A percentile compares a stretch with the other conserved stretches of the same genome.
These are phyloP conservation scores for Fraxinus albicans DNA, from an alignment of 305 asterid genomes.

Conservation along the genomic window DNA sequence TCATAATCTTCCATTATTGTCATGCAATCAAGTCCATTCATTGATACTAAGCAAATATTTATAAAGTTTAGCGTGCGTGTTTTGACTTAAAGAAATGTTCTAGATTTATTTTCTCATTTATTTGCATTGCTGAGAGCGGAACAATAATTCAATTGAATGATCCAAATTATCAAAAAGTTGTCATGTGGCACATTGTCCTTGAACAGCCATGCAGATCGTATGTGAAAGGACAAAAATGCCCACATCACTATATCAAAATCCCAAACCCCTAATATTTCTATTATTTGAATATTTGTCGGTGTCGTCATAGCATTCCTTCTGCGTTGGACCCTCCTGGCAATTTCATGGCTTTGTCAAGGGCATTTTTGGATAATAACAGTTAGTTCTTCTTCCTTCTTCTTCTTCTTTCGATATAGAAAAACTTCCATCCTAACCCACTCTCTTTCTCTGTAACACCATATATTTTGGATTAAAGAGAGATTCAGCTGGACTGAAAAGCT, in stretches of 20 bases:
- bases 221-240: slow-evolving; percentile 3
- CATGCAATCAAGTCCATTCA: background rate
- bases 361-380: slow-evolving; percentile 9
- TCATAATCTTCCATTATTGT: background rate
- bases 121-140: background rate
- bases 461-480: background rate
- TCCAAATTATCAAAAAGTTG: background rate
- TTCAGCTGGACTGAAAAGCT: slow-evolving; percentile 15
- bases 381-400: background rate
- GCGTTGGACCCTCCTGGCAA: background rate
- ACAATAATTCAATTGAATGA: background rate
- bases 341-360: slow-evolving; percentile 7
- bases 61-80: background rate
- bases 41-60: background rate
- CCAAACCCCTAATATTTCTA: background rate
- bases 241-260: background rate
- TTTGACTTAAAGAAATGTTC: background rate
- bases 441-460: background rate
- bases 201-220: background rate
- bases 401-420: background rate
- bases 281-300: slow-evolving; percentile 28
- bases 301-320: background rate
- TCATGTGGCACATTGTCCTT: background rate
- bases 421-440: background rate
- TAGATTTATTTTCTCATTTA: too few relatives aligned